Evolutionary conservation across 352 stramenopile species (phyloP).

Genomic region (Globisporangium perplexum): DNA sequence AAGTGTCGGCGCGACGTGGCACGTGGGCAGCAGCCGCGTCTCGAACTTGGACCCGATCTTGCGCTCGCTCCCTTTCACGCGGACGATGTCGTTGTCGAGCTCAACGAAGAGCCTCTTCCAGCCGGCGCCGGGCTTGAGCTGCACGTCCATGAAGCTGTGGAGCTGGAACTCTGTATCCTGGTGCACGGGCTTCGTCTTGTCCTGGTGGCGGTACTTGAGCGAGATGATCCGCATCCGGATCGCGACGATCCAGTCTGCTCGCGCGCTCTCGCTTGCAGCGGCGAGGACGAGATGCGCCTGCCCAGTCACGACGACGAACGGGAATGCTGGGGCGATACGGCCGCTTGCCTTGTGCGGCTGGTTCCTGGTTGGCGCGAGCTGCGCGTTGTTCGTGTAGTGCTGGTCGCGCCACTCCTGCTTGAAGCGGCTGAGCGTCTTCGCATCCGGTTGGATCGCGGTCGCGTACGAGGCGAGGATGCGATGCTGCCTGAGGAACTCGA

Average conservation of each 20-base stretch:
- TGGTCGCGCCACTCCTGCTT: constrained; percentile 26
- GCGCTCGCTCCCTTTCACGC: constrained; percentile 56
- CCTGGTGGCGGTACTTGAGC: constrained; percentile 52
- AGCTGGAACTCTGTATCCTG: constrained; percentile 20
- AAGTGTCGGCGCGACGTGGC: constrained; percentile 25
- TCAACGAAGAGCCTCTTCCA: constrained; percentile 66
- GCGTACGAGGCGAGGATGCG: constrained; percentile 31
- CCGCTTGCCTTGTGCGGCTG: constrained; percentile 5
- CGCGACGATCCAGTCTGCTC: constrained; percentile 53
- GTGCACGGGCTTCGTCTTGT: constrained; percentile 2
- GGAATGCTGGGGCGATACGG: constrained; percentile 27
- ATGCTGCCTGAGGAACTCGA: constrained; percentile 44
- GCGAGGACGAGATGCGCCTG: constrained; percentile 46
- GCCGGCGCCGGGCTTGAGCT: constrained; percentile 28
- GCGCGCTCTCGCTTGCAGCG: constrained; percentile 33
- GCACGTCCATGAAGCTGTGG: constrained; percentile 54
- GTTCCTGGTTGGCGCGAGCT: background rate
- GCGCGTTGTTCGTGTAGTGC: constrained; percentile 10
- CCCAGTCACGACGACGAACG: constrained; percentile 53
- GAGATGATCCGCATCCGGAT: constrained; percentile 63
- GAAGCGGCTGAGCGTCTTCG: constrained; percentile 24
- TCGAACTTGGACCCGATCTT: constrained; percentile 49
- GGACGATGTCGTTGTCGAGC: constrained; percentile 56
- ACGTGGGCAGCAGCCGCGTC: constrained; percentile 45
- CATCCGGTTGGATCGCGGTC: constrained; percentile 26